Percentiles rank a stretch among this genome's conserved stretches.
Evolutionary conservation across 768 basidiomycete genomes (phyloP).

Genomic region (Krasilnikovozyma curviuscula): DNA sequence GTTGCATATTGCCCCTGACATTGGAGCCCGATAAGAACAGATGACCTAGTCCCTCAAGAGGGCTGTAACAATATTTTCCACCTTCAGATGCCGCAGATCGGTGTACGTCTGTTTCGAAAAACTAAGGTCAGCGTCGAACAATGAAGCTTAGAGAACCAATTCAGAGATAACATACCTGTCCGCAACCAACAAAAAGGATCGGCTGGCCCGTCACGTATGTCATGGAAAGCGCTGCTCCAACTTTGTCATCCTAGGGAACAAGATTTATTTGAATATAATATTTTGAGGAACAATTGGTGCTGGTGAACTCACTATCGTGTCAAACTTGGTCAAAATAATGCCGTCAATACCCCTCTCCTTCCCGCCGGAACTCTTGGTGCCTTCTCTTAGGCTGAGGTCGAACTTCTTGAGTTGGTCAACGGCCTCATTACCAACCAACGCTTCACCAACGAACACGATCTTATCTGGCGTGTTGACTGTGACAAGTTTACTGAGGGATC

Average conservation of each 20-base stretch:
- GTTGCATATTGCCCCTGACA: no score
- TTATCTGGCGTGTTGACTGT: constrained; percentile 88
- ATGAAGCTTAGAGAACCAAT: not conserved
- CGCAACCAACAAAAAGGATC: constrained; percentile 93
- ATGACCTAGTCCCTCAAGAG: constrained; percentile 72
- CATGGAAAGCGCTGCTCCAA: constrained; percentile 96
- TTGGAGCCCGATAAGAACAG: no score
- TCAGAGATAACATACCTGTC: constrained; percentile 42
- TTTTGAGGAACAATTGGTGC: no score
- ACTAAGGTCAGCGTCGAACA: not conserved
- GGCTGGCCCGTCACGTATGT: constrained; percentile 98
- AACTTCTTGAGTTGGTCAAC: constrained; percentile 96
- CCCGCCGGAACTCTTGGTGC: constrained; percentile 39
- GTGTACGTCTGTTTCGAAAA: constrained; percentile 59
- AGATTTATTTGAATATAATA: no score
- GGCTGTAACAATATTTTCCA: constrained; percentile 81
- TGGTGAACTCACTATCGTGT: constrained; percentile 72
- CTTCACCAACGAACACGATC: constrained; percentile 94
- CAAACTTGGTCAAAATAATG: constrained; percentile 97
- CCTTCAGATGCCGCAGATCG: constrained; percentile 73
- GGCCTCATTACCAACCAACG: constrained; percentile 93
- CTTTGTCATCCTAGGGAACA: constrained; percentile 39
- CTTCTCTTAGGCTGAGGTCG: constrained; percentile 71
- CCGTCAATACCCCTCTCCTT: constrained; percentile 71
- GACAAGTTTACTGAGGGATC: constrained; percentile 94